Conservation (phyloP, 2,329 filamentous ascomycete species). For the Colletotrichum sp. region DNA sequence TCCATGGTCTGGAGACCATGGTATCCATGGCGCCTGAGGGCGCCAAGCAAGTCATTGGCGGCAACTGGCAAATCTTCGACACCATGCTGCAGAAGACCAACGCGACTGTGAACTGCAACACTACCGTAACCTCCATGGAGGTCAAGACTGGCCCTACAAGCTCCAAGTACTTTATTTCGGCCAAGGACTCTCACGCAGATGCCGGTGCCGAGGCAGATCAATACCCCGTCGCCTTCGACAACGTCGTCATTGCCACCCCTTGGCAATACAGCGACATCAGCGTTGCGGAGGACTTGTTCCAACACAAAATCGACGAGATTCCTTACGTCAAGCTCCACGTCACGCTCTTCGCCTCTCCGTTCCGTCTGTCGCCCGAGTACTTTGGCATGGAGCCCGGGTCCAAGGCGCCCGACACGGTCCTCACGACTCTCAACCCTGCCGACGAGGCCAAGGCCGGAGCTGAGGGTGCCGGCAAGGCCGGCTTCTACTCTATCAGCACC, state of each 20-base stretch:
- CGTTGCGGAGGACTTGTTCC: slow-evolving; percentile 68
- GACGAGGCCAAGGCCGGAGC: slow-evolving; percentile 56
- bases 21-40: slow-evolving; percentile 89
- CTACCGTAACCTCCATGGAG: slow-evolving; percentile 67
- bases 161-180: slow-evolving; percentile 54
- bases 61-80: slow-evolving; percentile 96
- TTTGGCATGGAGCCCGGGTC: slow-evolving; percentile 70
- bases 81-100: slow-evolving; percentile 73
- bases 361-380: slow-evolving; percentile 71
- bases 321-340: slow-evolving; percentile 89
- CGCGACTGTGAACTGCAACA: slow-evolving; percentile 69
- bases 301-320: slow-evolving; percentile 74
- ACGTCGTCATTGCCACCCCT: slow-evolving; percentile 82
- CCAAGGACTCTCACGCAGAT: slow-evolving; percentile 28
- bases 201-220: slow-evolving; percentile 32
- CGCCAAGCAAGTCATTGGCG: slow-evolving; percentile 78
- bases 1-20: slow-evolving; percentile 91
- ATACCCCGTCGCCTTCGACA: slow-evolving; percentile 69
- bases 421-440: slow-evolving; percentile 77
- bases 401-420: slow-evolving; percentile 73
- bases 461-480: slow-evolving; percentile 71
- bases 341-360: slow-evolving; percentile 83
- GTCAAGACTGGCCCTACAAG: slow-evolving; percentile 43
- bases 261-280: slow-evolving; percentile 80
- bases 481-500: slow-evolving; percentile 87